Conservation (phyloP, 2,329 filamentous ascomycete species). For the Clonostachys rosea region DNA sequence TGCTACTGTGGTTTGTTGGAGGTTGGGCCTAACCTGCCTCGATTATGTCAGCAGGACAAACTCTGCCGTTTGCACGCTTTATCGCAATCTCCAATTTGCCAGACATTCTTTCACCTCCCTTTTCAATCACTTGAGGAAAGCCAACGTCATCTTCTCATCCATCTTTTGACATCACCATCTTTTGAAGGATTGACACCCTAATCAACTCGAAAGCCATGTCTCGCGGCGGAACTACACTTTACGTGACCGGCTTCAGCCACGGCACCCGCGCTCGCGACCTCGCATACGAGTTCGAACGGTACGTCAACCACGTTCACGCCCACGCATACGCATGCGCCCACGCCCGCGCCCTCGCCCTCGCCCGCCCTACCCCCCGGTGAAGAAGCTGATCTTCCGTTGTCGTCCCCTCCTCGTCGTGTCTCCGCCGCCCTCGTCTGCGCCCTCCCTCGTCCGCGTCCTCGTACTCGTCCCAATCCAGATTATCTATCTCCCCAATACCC, state of each 20-base stretch:
- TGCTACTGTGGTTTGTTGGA: too few relatives aligned
- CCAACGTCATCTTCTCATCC: too few relatives aligned
- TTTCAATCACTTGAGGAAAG: too few relatives aligned
- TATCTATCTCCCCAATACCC: too few relatives aligned
- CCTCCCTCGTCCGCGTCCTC: conserved; percentile 28
- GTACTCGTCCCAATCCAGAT: conserved; percentile 11
- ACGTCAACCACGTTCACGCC: conserved; percentile 59
- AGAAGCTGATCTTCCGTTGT: neutral
- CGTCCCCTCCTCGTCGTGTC: conserved; percentile 22
- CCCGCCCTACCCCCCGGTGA: conserved; percentile 2
- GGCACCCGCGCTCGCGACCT: conserved; percentile 98
- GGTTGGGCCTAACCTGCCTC: too few relatives aligned
- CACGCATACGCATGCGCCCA: conserved; percentile 26
- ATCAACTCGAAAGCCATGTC: conserved; percentile 33
- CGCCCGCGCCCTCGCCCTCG: conserved; percentile 22
- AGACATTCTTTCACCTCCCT: too few relatives aligned
- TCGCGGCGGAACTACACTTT: conserved; percentile 89
- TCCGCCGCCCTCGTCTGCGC: conserved; percentile 31
- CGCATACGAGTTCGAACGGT: conserved; percentile 99
- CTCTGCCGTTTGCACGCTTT: too few relatives aligned
- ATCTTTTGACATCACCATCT: too few relatives aligned
- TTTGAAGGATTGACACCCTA: too few relatives aligned
- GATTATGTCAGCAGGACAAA: too few relatives aligned
- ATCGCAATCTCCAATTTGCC: too few relatives aligned
- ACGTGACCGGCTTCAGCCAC: conserved; percentile 98